Evolutionary conservation across 352 stramenopile species (phyloP).

Genomic region (Sclerospora graminicola): DNA sequence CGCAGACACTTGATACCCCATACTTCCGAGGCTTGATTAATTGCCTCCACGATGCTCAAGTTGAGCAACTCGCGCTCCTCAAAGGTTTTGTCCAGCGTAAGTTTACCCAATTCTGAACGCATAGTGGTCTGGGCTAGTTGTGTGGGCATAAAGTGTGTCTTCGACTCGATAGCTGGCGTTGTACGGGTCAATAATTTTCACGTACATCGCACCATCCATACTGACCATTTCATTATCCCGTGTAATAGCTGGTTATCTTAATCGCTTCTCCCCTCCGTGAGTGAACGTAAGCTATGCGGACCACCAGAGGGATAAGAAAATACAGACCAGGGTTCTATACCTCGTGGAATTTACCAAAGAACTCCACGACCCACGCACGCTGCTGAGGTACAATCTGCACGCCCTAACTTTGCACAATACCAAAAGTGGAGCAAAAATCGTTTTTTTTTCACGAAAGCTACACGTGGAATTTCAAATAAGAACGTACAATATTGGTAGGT

Average conservation of each 20-base stretch:
- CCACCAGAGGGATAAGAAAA: slow-evolving; percentile 86
- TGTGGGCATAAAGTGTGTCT: slow-evolving; percentile 79
- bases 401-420: slow-evolving; percentile 27
- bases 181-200: slow-evolving; percentile 86
- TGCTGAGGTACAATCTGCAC: slow-evolving; percentile 84
- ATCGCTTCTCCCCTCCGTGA: slow-evolving; percentile 88
- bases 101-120: slow-evolving; percentile 87
- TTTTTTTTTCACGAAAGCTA: background rate
- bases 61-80: slow-evolving; percentile 89
- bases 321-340: slow-evolving; percentile 79
- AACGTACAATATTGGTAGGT: slow-evolving; percentile 40
- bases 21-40: slow-evolving; percentile 83
- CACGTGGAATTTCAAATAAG: background rate
- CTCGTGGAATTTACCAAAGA: slow-evolving; percentile 87
- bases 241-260: slow-evolving; percentile 88
- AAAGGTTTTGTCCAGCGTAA: slow-evolving; percentile 90
- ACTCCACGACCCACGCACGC: slow-evolving; percentile 84
- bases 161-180: slow-evolving; percentile 85
- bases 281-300: slow-evolving; percentile 87
- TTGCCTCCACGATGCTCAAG: slow-evolving; percentile 84
- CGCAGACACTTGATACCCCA: slow-evolving; percentile 88
- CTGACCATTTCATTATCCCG: slow-evolving; percentile 88
- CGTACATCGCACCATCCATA: slow-evolving; percentile 88
- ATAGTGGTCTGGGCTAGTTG: slow-evolving; percentile 88
- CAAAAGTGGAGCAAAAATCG: too few relatives aligned